These are phyloP conservation scores for Purshia tridentata DNA, from an alignment of 306 rosid species.

Conservation along the genomic window DNA sequence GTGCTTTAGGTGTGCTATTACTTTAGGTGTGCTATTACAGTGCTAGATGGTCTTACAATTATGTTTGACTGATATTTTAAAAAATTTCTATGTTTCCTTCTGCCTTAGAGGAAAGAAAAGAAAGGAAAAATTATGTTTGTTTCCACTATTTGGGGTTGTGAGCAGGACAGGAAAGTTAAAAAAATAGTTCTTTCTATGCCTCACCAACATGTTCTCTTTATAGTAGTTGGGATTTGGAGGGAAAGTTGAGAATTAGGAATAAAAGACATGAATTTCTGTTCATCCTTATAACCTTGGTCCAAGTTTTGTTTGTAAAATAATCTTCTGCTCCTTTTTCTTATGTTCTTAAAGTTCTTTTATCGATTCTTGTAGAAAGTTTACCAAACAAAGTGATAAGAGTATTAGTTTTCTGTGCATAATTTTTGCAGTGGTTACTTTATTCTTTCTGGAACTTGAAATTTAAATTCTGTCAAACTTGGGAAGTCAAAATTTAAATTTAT, in stretches of 20 bases:
- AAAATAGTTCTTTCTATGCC: background rate
- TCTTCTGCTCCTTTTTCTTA: background rate
- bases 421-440: background rate
- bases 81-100: background rate
- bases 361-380: background rate
- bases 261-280: background rate
- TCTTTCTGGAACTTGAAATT: background rate
- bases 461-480: background rate
- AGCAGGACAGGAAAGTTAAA: background rate
- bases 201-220: background rate
- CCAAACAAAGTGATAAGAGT: background rate
- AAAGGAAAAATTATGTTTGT: background rate
- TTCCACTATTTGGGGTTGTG: background rate
- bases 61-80: background rate
- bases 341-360: background rate
- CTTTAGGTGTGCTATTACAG: background rate
- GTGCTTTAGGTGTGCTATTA: slow-evolving; percentile 5
- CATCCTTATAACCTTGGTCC: background rate
- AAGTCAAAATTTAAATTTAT: background rate
- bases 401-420: background rate
- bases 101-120: background rate
- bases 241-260: background rate
- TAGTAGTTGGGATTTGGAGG: slow-evolving; percentile 6
- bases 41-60: background rate
- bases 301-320: background rate